Evolutionary conservation across 148 eudicot genomes (phyloP), one percentile per base, ranked within the genome.

Genomic region (Rheum nobile): DNA sequence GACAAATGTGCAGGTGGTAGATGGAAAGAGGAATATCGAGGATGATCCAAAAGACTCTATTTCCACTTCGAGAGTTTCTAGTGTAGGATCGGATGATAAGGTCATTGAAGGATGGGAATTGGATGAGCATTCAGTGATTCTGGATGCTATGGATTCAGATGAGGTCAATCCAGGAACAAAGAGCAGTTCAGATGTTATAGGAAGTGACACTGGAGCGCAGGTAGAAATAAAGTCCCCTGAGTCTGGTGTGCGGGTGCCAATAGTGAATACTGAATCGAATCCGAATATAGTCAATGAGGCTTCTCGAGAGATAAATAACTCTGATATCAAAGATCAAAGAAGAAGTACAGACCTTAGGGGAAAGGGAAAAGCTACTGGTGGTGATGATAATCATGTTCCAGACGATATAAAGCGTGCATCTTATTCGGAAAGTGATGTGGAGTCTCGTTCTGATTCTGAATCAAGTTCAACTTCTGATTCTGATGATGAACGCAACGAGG

Each of bases 381-480:
- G 72, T 75, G 71, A 71, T 52, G 41, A 75, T 32, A 74, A 29
- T 71, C 71, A 71, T 39, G 75, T 71, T 35, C 69, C 86, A 37
- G 70, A 48, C 34, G 77, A 34, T 67, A 67, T 69, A 17, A 83
- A 86, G 78, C 78, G 69, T 65, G 82, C 39, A 67, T 82, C 91
- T 71, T 78, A 73, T 67, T 80, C 85, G 13, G 80, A 79, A 55
- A 89, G 88, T 78, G 83, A 88, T 76, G 87, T 57, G 67, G 95
- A 82, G 50, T 85, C 91, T 38, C 88, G 77, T 83, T 88, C 91
- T 0, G 88, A 83, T 70, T 81, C 97, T n/a, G 93, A 82, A 65
- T 88, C 96, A 29, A 67, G 76, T 52, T 87, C 99, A 13, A 75
- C 84, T 5, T 88, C 96, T 65, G 96, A 87, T 67, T 91, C 97